Evolutionary conservation across 495 filamentous ascomycete genomes (phyloP).

Genomic region (Penicillium coprophilum): DNA sequence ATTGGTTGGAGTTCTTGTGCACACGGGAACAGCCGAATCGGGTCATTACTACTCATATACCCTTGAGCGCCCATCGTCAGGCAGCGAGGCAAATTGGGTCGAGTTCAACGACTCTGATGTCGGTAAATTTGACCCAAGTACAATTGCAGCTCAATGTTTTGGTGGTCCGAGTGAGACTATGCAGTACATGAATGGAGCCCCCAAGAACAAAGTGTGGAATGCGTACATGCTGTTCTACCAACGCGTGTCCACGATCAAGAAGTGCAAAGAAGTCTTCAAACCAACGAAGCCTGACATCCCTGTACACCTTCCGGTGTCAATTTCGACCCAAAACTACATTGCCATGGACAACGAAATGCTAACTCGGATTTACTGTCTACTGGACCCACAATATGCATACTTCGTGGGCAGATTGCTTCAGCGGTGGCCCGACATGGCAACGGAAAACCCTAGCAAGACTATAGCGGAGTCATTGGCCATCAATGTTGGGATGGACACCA

Average conservation of each 20-base stretch:
- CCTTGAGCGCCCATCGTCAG: constrained; percentile 67
- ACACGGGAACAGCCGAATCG: constrained; percentile 88
- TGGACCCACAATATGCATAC: constrained; percentile 66
- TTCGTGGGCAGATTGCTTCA: constrained; percentile 64
- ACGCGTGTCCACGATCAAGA: constrained; percentile 64
- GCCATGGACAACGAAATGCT: constrained; percentile 68
- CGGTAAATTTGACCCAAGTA: constrained; percentile 66
- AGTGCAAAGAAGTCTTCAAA: constrained; percentile 28
- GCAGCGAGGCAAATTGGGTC: constrained; percentile 63
- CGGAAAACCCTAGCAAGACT: constrained; percentile 50
- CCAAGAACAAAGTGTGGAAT: constrained; percentile 69
- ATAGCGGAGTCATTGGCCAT: constrained; percentile 60
- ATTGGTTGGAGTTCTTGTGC: constrained; percentile 87
- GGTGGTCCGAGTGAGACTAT: constrained; percentile 64
- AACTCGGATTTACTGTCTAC: constrained; percentile 76
- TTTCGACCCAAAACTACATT: constrained; percentile 59
- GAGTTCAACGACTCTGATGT: constrained; percentile 93
- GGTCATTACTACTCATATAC: constrained; percentile 98
- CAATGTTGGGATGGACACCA: constrained; percentile 66
- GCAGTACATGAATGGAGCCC: constrained; percentile 43
- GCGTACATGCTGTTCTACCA: constrained; percentile 99
- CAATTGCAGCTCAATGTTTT: constrained; percentile 75
- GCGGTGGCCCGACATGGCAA: constrained; percentile 40
- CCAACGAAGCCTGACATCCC: constrained; percentile 41
- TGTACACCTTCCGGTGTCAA: constrained; percentile 57